A percentile compares a stretch with the other conserved stretches of the same genome.
These are phyloP conservation scores for Clarireedia monteithiana DNA, from an alignment of 2,329 filamentous ascomycete species.

Conservation along the genomic window DNA sequence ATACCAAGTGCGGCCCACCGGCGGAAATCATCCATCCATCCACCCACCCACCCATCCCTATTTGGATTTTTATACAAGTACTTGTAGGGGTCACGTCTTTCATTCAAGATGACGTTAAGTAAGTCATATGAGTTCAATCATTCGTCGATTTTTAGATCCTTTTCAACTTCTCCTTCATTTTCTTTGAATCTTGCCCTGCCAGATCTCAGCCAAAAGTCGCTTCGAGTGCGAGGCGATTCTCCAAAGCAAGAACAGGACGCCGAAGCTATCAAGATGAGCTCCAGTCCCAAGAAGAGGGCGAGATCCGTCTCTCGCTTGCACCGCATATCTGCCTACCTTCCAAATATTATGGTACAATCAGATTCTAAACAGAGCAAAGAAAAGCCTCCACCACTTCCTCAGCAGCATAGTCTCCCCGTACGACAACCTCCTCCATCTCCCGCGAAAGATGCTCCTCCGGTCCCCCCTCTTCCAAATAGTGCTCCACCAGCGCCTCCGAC, in stretches of 20 bases:
- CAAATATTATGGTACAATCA: conserved; percentile 4
- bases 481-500: neutral
- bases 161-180: neutral
- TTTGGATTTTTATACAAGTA: conserved; percentile 1
- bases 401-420: neutral
- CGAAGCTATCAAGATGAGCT: conserved; percentile 8
- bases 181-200: neutral
- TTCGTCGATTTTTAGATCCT: neutral
- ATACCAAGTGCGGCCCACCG: neutral
- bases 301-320: conserved; percentile 8
- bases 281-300: conserved; percentile 5
- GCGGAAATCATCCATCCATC: neutral
- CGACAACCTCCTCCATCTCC: neutral
- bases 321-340: conserved; percentile 5
- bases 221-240: neutral
- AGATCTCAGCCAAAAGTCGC: neutral
- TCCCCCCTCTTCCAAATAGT: neutral
- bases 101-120: conserved; percentile 5
- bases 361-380: conserved; percentile 6
- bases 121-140: neutral
- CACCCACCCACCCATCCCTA: neutral
- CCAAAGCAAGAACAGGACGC: neutral
- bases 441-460: neutral
- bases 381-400: conserved; percentile 1
- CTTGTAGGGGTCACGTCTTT: neutral